Evolutionary conservation across 2,329 filamentous ascomycete genomes (phyloP).

Genomic region (Fusarium secorum): DNA sequence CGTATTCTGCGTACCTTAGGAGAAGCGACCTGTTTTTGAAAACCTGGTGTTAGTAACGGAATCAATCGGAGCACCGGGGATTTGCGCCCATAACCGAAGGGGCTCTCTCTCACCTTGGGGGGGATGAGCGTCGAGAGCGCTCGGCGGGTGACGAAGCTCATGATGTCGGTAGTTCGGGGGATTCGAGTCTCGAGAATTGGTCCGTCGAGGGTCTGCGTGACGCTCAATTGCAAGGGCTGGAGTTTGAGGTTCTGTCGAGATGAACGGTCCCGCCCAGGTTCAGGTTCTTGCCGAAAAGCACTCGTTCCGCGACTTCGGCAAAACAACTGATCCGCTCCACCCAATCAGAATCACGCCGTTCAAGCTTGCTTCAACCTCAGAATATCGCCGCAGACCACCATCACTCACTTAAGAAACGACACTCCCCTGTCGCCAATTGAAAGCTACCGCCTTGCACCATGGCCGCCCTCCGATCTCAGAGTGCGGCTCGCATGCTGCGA

Average conservation of each 20-base stretch:
- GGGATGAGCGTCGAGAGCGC: conserved; percentile 98
- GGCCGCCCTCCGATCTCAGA: conserved; percentile 70
- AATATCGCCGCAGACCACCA: conserved; percentile 43
- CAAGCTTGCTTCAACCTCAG: conserved; percentile 40
- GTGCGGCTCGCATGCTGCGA: conserved; percentile 61
- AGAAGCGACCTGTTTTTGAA: conserved; percentile 72
- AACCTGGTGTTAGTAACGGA: conserved; percentile 50
- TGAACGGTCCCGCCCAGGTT: conserved; percentile 39
- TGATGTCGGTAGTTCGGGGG: conserved; percentile 61
- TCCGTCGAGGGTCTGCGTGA: conserved; percentile 44
- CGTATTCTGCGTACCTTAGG: conserved; percentile 69
- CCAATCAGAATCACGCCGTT: conserved; percentile 52
- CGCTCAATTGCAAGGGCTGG: conserved; percentile 48
- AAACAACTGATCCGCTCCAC: conserved; percentile 51
- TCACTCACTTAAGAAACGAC: conserved; percentile 35
- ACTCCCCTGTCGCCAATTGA: conserved; percentile 37
- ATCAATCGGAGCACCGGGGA: conserved; percentile 41
- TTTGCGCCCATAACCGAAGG: conserved; percentile 39
- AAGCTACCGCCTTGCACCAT: conserved; percentile 55
- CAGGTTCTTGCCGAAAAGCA: conserved; percentile 57
- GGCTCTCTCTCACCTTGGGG: conserved; percentile 78
- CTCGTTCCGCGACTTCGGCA: conserved; percentile 51
- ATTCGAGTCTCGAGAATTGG: conserved; percentile 39
- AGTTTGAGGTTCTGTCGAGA: conserved; percentile 39
- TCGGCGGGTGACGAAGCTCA: conserved; percentile 92